Evolutionary conservation across 2,329 filamentous ascomycete species (phyloP).

Genomic region (Daldinia eschscholtzii): DNA sequence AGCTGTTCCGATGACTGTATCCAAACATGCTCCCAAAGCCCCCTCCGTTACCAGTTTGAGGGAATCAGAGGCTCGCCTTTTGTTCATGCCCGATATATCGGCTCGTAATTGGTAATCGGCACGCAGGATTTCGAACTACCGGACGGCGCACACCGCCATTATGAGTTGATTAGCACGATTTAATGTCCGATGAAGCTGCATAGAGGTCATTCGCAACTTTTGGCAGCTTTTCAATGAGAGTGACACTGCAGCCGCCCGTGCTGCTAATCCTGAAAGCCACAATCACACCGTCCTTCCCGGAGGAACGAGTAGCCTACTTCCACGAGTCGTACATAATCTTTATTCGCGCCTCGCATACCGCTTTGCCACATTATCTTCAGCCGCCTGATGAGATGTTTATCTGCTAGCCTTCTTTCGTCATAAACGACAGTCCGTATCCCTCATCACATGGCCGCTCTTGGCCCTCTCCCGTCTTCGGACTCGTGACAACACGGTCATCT

Average conservation of each 20-base stretch:
- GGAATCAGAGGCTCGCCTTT: constrained; percentile 19
- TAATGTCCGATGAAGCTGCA: constrained; percentile 33
- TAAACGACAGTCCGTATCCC: constrained; percentile 36
- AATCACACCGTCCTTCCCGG: constrained; percentile 24
- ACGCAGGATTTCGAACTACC: constrained; percentile 13
- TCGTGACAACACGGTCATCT: constrained; percentile 35
- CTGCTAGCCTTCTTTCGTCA: constrained; percentile 39
- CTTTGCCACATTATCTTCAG: constrained; percentile 40
- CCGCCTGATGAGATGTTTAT: constrained; percentile 32
- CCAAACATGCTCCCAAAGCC: constrained; percentile 10
- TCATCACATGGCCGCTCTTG: constrained; percentile 35
- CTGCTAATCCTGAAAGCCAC: constrained; percentile 33
- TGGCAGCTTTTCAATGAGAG: constrained; percentile 35
- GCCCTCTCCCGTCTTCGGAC: constrained; percentile 32
- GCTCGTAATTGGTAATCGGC: constrained; percentile 20
- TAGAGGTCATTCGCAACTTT: constrained; percentile 38
- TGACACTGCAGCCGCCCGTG: constrained; percentile 37
- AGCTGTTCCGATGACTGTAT: constrained; percentile 27
- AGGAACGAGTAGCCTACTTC: constrained; percentile 34
- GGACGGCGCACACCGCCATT: constrained; percentile 29
- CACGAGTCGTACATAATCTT: constrained; percentile 28
- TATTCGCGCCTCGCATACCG: constrained; percentile 26
- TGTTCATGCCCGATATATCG: constrained; percentile 15
- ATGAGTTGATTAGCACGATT: constrained; percentile 31
- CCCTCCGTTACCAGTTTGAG: constrained; percentile 2